Evolutionary conservation across 2,329 filamentous ascomycete genomes (phyloP).

Genomic region (Thielaviopsis populi): DNA sequence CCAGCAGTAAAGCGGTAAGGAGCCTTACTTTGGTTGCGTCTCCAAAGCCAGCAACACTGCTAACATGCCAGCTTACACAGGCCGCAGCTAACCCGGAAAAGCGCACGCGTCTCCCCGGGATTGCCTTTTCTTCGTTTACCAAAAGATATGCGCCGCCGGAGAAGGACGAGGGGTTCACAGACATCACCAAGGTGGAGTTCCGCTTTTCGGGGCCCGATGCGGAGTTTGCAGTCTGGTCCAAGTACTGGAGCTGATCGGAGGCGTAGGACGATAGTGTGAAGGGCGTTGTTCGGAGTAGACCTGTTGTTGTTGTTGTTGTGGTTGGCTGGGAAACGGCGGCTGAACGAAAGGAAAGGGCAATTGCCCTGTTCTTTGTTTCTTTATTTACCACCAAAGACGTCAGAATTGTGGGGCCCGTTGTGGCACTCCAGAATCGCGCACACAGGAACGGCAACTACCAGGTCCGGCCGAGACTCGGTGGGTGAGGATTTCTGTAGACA

Average conservation of each 20-base stretch:
- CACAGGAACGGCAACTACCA: not conserved
- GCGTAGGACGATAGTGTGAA: not conserved
- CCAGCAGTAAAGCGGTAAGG: slow-evolving; percentile 39
- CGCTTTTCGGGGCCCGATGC: slow-evolving; percentile 54
- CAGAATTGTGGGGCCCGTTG: no score
- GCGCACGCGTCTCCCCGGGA: slow-evolving; percentile 53
- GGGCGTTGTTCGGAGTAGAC: not conserved
- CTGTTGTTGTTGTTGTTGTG: no score
- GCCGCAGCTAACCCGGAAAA: slow-evolving; percentile 56
- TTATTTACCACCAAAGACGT: no score
- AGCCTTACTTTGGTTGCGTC: not conserved
- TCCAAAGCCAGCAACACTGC: not conserved
- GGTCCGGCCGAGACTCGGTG: not conserved
- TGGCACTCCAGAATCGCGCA: not conserved
- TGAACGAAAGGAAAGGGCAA: no score
- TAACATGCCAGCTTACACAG: not conserved
- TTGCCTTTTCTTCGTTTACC: slow-evolving; percentile 66
- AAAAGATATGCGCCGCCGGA: slow-evolving; percentile 59
- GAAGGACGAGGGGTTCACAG: slow-evolving; percentile 64
- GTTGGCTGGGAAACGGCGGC: no score
- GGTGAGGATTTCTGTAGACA: not conserved
- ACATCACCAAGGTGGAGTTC: slow-evolving; percentile 64
- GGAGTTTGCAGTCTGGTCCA: slow-evolving; percentile 56
- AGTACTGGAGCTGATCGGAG: slow-evolving; percentile 52
- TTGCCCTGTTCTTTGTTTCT: no score